Base-by-base conservation (phyloP, 257 asterid species). In the Petrea volubilis region DNA sequence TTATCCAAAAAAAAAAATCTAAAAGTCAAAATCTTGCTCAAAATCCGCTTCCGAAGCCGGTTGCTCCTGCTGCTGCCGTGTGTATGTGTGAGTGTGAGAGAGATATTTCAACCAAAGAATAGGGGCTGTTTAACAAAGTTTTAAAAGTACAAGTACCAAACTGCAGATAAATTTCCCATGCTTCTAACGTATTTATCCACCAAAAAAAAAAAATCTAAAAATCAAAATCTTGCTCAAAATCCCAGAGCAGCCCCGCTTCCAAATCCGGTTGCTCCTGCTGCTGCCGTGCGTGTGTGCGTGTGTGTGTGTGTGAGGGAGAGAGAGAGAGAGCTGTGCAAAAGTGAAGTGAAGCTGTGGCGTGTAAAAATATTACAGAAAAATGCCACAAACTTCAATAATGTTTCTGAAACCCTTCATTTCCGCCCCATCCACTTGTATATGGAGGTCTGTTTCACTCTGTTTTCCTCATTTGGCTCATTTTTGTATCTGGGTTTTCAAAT, bases 321-420 rank as follows among this genome's bases (percentile, higher is more conserved):
- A n/a, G n/a, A n/a, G n/a, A 12, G 76, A 14, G 47, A 29, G 68
- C 72, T 72, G 67, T 57, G 74, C 27, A 43, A 27, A 78, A 25
- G 23, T 51, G 3, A 31, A 68, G 67, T 25, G 47, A 47, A 72
- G 67, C 36, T 44, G 44, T 47, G 68, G 63, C 71, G 68, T 33
- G 33, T 24, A 41, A 40, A 15, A 53, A 47, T 36, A 36, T 61
- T 50, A n/a, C 40, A 50, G 63, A 50, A 71, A 69, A 5, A 79
- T 91, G 97, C 83, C 88, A 56, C 88, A 87, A 67, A 76, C 90
- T 25, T 74, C 85, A 53, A 56, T 73, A 59, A 80, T 90, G 89
- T 80, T 83, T 74, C 77, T 79, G 53, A 90, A 90, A 68, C 92
- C 97, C 64, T 86, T 88, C 81, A 73, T 84, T 63, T 85, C 88